These are phyloP conservation scores for Penicillium manginii DNA, from an alignment of 495 filamentous ascomycete species.

Conservation along the genomic window DNA sequence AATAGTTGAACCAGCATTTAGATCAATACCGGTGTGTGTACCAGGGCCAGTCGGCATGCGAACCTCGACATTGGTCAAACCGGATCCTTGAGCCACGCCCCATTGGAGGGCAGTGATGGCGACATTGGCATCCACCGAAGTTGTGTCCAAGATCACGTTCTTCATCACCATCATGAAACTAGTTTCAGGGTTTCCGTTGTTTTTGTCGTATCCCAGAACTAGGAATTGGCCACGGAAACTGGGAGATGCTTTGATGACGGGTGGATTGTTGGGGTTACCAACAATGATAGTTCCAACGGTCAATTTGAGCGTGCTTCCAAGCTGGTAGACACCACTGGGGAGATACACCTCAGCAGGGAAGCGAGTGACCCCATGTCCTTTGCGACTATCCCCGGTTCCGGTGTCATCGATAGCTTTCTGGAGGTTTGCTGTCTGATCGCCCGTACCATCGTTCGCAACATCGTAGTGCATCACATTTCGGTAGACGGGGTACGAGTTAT, in stretches of 20 bases:
- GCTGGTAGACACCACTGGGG: conserved; percentile 49
- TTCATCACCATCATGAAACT: conserved; percentile 48
- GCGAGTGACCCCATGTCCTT: conserved; percentile 47
- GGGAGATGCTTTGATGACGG: conserved; percentile 36
- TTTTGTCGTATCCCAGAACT: conserved; percentile 37
- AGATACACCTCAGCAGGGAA: conserved; percentile 55
- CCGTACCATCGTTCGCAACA: conserved; percentile 49
- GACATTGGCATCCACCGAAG: conserved; percentile 24
- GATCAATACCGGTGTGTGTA: conserved; percentile 57
- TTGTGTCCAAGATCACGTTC: conserved; percentile 48
- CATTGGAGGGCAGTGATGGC: conserved; percentile 55
- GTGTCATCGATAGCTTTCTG: conserved; percentile 45
- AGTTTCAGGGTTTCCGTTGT: conserved; percentile 38
- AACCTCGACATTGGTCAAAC: conserved; percentile 73
- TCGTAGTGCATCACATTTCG: conserved; percentile 59
- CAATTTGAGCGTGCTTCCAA: conserved; percentile 43
- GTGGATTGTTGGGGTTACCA: conserved; percentile 43
- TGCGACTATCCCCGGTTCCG: conserved; percentile 37
- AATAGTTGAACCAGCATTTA: conserved; percentile 48
- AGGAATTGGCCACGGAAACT: conserved; percentile 38
- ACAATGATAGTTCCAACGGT: conserved; percentile 51
- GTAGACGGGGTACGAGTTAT: conserved; percentile 54
- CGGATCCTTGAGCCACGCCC: conserved; percentile 72
- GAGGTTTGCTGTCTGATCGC: conserved; percentile 48
- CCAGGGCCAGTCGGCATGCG: conserved; percentile 60